Base-by-base conservation (phyloP, 306 rosid species). In the Biancaea sappan region DNA sequence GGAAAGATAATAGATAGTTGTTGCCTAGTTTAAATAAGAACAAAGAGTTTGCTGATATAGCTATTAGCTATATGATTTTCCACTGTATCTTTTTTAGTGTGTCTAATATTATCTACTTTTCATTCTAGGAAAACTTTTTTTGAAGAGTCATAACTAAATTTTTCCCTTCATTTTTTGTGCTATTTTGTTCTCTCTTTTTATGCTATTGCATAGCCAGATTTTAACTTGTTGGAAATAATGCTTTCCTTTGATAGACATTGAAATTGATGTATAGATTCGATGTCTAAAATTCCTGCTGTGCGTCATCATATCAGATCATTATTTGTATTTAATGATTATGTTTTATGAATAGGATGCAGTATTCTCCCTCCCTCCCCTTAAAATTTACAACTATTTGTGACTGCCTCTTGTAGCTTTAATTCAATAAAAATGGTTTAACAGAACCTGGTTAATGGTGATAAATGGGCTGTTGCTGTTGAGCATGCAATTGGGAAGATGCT, bases 381-480 rank as follows among this genome's bases (percentile, higher is more conserved):
- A n/a, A n/a, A n/a, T n/a, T n/a, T n/a, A n/a, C n/a, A n/a, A n/a
- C n/a, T n/a, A n/a, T n/a, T 44, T 77, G 63, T 38, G 38, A 31
- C 60, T 70, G 37, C 13, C 66, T 25, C n/a, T 64, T 58, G 1
- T 12, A 31, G 38, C 24, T 32, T 47, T 66, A n/a, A 46, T 65
- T 24, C 52, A 0, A 47, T 48, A 19, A 12, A 12, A 48, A 47
- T 74, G 77, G 31, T 79, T 56, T 79, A 64, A 83, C 89, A 94
- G 98, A 88, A 82, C 70, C 85, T 94, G 86, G 80, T 74, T 35
- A 79, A 86, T 71, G 97, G 83, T 10, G 88, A 94, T 66, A 57
- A 61, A 69, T 94, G 98, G 98, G 98, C 92, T 48, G 61, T 75
- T 35, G 91, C 94, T 34, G 78, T 90, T 78, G 98, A 94, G 82